Evolutionary conservation across 768 basidiomycete species (phyloP).

Genomic region (Boletus sp.): DNA sequence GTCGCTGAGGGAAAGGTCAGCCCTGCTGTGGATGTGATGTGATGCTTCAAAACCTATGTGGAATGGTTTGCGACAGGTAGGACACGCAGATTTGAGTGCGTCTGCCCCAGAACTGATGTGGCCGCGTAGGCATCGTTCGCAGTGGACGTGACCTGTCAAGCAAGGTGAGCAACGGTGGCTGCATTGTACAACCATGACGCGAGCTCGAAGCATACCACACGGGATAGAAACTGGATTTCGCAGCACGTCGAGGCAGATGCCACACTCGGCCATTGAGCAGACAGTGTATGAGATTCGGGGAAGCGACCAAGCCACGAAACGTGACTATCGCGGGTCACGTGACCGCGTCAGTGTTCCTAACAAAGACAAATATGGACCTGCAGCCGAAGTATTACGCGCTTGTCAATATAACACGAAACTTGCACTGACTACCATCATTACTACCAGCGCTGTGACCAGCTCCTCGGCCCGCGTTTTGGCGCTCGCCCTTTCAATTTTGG

Average conservation of each 20-base stretch:
- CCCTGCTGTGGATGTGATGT: no score
- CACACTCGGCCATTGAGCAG: conserved; percentile 49
- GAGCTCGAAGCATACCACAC: conserved; percentile 47
- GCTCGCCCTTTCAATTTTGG: conserved; percentile 2
- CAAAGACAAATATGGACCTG: conserved; percentile 23
- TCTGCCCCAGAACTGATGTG: conserved; percentile 28
- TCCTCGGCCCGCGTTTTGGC: conserved; percentile 4
- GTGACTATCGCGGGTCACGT: conserved; percentile 14
- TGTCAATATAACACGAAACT: neutral
- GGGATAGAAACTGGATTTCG: conserved; percentile 57
- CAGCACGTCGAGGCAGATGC: conserved; percentile 56
- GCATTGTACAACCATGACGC: neutral
- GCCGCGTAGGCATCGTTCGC: conserved; percentile 52
- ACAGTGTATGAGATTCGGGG: neutral
- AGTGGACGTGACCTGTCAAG: conserved; percentile 60
- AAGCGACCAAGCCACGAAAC: no score
- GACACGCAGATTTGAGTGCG: conserved; percentile 48
- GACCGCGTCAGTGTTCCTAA: conserved; percentile 25
- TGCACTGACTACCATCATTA: conserved; percentile 5
- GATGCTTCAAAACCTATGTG: conserved; percentile 45
- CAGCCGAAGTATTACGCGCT: neutral
- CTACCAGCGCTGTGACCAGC: conserved; percentile 5
- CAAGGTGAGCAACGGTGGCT: conserved; percentile 4
- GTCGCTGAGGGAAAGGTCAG: conserved; percentile 35
- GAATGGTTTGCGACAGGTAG: conserved; percentile 54